phyloP scores from a whole-genome alignment of 352 stramenopile species.

The Lagenidium sp. region DNA sequence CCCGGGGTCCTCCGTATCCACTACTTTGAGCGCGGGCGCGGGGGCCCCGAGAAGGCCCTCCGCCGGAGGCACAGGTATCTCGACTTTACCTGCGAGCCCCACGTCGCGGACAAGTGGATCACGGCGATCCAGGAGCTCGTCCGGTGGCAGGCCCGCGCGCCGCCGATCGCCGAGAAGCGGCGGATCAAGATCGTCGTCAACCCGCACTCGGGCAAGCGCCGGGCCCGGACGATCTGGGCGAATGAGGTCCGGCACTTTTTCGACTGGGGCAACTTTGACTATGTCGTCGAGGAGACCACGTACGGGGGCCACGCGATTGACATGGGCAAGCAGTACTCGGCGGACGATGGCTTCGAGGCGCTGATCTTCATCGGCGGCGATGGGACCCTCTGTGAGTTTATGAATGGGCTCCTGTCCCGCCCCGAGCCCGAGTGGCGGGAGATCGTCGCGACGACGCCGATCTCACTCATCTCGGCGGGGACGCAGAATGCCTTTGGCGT shows the following conservation, averaged over 20 bases:
- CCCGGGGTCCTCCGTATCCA: conserved; percentile 45
- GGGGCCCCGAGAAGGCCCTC: conserved; percentile 49
- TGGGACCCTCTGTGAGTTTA: conserved; percentile 73
- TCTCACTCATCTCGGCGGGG: conserved; percentile 73
- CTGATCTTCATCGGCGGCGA: conserved; percentile 75
- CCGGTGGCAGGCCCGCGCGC: conserved; percentile 67
- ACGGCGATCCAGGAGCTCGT: conserved; percentile 69
- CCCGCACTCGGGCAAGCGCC: conserved; percentile 64
- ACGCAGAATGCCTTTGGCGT: conserved; percentile 78
- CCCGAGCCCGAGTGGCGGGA: conserved; percentile 76
- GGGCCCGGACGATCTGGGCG: conserved; percentile 53
- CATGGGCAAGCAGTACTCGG: conserved; percentile 65
- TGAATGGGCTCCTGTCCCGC: conserved; percentile 65
- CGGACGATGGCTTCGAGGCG: conserved; percentile 68
- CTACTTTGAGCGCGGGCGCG: conserved; percentile 63
- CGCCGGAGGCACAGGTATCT: conserved; percentile 31
- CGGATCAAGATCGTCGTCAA: conserved; percentile 78
- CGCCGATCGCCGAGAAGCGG: conserved; percentile 56
- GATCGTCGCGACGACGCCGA: conserved; percentile 68
- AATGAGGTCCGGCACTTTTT: conserved; percentile 74
- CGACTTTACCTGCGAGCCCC: conserved; percentile 36
- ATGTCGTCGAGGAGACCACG: conserved; percentile 65
- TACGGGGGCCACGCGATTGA: conserved; percentile 63
- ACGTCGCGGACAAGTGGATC: conserved; percentile 44
- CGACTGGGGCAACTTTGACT: conserved; percentile 67